phyloP scores from a whole-genome alignment of 2,329 filamentous ascomycete genomes.

The Aspergillus luchuensis region DNA sequence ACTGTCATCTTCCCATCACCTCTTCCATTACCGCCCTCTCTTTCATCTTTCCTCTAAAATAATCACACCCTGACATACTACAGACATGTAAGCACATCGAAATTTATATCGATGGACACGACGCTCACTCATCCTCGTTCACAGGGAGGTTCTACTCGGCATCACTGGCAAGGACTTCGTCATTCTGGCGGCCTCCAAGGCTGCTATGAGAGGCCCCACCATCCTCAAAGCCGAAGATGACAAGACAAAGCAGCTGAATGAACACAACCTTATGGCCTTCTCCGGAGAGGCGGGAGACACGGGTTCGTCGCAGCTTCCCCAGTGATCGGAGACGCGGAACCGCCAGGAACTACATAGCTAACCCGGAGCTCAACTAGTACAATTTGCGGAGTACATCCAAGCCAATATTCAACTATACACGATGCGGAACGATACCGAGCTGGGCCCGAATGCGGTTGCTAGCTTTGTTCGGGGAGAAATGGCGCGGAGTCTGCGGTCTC shows the following conservation, averaged over 20 bases:
- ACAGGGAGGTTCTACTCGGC: slow-evolving; percentile 94
- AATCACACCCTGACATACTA: not conserved
- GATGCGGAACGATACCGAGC: slow-evolving; percentile 94
- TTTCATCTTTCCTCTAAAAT: slow-evolving; percentile 6
- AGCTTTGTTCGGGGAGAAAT: slow-evolving; percentile 94
- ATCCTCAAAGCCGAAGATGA: slow-evolving; percentile 94
- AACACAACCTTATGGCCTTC: slow-evolving; percentile 92
- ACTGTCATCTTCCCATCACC: slow-evolving; percentile 24
- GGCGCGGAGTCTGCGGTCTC: slow-evolving; percentile 83
- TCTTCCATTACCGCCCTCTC: slow-evolving; percentile 24
- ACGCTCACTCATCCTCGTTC: slow-evolving; percentile 23
- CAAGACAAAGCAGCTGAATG: slow-evolving; percentile 91
- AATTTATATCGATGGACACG: slow-evolving; percentile 12
- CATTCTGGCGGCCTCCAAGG: slow-evolving; percentile 95
- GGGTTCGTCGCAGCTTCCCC: slow-evolving; percentile 54
- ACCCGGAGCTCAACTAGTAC: slow-evolving; percentile 59
- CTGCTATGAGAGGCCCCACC: slow-evolving; percentile 94
- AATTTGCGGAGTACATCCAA: slow-evolving; percentile 99
- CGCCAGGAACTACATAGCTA: slow-evolving; percentile 16
- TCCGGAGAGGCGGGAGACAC: slow-evolving; percentile 96
- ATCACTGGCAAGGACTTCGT: slow-evolving; percentile 99
- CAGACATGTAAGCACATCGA: slow-evolving; percentile 33
- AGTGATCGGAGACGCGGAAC: not conserved
- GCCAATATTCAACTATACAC: slow-evolving; percentile 97
- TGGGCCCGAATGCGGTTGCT: slow-evolving; percentile 84